Evolutionary conservation across 169 alveolate species (phyloP).

Genomic region (Plasmodium berghei): DNA sequence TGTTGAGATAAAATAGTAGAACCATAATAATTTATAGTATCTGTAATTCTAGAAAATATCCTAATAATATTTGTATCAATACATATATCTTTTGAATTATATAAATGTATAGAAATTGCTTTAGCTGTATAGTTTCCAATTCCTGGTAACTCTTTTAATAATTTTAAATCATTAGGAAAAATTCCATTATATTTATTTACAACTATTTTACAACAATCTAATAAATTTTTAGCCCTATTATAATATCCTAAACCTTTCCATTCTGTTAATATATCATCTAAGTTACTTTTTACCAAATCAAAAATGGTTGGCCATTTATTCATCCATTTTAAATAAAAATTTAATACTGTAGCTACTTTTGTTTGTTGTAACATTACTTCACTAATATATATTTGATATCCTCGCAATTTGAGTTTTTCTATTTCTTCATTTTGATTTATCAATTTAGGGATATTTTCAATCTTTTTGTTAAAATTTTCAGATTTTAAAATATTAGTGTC

Average conservation of each 20-base stretch:
- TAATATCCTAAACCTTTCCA: conserved; percentile 82
- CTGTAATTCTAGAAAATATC: conserved; percentile 76
- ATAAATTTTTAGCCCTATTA: conserved; percentile 77
- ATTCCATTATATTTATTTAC: conserved; percentile 69
- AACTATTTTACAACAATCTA: conserved; percentile 73
- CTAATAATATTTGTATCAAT: conserved; percentile 80
- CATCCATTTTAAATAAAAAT: conserved; percentile 80
- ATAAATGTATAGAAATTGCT: conserved; percentile 76
- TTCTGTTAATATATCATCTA: conserved; percentile 65
- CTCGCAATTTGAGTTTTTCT: conserved; percentile 23
- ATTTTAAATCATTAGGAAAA: conserved; percentile 60
- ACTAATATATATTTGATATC: conserved; percentile 79
- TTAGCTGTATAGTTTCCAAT: conserved; percentile 82
- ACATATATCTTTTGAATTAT: conserved; percentile 72
- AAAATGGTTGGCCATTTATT: conserved; percentile 73
- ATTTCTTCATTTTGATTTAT: neutral
- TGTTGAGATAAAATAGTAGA: conserved; percentile 51
- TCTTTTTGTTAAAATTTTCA: conserved; percentile 7
- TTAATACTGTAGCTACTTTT: conserved; percentile 77
- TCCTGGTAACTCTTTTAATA: conserved; percentile 79
- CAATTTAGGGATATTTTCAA: neutral
- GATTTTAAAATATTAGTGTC: neutral
- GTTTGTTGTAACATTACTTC: conserved; percentile 86
- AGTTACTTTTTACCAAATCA: conserved; percentile 57
- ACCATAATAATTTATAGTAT: conserved; percentile 63